Conservation (phyloP, 805 yeast species). For the Candida andamanensis region DNA sequence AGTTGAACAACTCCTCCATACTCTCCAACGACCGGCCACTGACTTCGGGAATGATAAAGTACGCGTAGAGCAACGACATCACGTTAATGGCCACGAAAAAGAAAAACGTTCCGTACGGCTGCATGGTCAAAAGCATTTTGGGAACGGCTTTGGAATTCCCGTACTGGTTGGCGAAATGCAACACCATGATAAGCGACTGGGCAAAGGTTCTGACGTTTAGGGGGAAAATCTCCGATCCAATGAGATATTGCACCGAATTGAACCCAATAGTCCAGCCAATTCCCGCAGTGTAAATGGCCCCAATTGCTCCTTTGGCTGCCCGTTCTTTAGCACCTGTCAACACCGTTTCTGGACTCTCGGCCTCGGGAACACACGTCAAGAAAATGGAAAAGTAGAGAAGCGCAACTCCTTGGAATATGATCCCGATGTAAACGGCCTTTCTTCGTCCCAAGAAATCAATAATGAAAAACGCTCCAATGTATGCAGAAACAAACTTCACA, state of each 20-base stretch:
- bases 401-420: slow-evolving; percentile 38
- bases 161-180: slow-evolving; percentile 54
- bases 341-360: slow-evolving; percentile 23
- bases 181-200: slow-evolving; percentile 47
- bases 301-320: slow-evolving; percentile 47
- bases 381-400: slow-evolving; percentile 45
- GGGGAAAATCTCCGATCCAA: slow-evolving; percentile 54
- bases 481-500: slow-evolving; percentile 47
- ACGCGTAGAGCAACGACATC: slow-evolving; percentile 41
- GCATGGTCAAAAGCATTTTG: slow-evolving; percentile 42
- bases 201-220: slow-evolving; percentile 46
- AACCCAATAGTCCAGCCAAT: slow-evolving; percentile 58
- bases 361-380: slow-evolving; percentile 41
- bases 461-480: slow-evolving; percentile 47
- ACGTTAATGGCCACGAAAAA: slow-evolving; percentile 42
- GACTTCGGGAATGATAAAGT: slow-evolving; percentile 49
- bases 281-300: slow-evolving; percentile 46
- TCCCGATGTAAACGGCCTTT: slow-evolving; percentile 45
- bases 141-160: slow-evolving; percentile 56
- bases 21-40: slow-evolving; percentile 47
- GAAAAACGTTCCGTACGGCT: slow-evolving; percentile 47
- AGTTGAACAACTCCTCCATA: slow-evolving; percentile 47
- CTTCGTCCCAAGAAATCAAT: slow-evolving; percentile 53
- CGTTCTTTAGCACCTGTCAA: slow-evolving; percentile 25
- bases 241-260: slow-evolving; percentile 50